Evolutionary conservation across 495 filamentous ascomycete species (phyloP), one percentile per base, ranked within the genome.

Genomic region (Letharia lupina): DNA sequence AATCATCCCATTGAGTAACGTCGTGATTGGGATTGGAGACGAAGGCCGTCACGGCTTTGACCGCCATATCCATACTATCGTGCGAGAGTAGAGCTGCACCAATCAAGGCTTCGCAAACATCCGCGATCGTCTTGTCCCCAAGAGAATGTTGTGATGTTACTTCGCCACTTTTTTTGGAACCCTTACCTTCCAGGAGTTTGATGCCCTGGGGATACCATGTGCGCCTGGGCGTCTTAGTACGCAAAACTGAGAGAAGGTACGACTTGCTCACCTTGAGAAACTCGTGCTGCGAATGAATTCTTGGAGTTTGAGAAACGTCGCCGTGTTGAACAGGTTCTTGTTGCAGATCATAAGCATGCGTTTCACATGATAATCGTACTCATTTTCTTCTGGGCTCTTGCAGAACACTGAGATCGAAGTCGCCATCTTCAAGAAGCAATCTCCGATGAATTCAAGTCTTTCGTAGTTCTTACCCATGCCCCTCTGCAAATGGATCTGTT

Each of bases 401-500:
- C 84, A 84, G 70, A 87, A 98, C 8, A 95, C 78, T 31, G 91
- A 82, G 31, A 98, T 91, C 0, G 93, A 91, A 13, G 94, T 98
- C 47, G 90, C 90, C 87, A 96, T 91, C 78, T 98, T 98, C 52
- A 98, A 81, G 73, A 96, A 97, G 60, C 87, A 89, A 74, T 98
- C 94, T 0, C 94, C 94, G 18, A 98, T 80, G 68, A 98, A 95
- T 66, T 98, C 94, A 2, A 98, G 85, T 37, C 94, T 85, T 75
- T 98, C 94, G 70, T 98, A 98, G 69, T 98, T 97, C 63, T 87
- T 91, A 15, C 93, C 94, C 94, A 97, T 98, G 39, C 94, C 94
- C 65, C 83, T 77, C 69, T 91, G 89, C 33, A 91, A 80, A 68
- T 93, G 89, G 50, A 94, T 76, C 65, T 89, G 84, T 65, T 88